phyloP scores from a whole-genome alignment of 2,329 filamentous ascomycete species.

The Leptographium galeiforme region DNA sequence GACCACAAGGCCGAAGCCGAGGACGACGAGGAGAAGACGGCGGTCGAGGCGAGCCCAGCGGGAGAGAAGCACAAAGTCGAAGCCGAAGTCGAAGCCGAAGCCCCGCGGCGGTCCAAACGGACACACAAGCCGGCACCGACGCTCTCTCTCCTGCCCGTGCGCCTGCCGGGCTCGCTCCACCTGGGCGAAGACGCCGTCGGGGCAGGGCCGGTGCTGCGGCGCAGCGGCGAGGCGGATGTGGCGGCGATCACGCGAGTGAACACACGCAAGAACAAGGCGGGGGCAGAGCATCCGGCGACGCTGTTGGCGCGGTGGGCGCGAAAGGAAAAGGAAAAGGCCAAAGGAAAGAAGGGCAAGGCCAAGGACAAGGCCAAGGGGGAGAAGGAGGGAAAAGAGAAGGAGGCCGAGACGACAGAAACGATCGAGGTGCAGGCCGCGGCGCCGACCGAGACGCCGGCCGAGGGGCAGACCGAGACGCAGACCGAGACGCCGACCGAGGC shows the following conservation, averaged over 20 bases:
- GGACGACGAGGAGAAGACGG: no score
- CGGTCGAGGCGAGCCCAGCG: no score
- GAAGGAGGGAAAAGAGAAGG: no score
- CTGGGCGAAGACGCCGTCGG: constrained; percentile 14
- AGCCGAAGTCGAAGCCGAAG: no score
- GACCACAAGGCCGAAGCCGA: no score
- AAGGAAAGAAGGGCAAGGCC: not conserved
- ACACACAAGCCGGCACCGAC: no score
- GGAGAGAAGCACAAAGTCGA: no score
- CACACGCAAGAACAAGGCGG: constrained; percentile 31
- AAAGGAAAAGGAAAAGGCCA: not conserved
- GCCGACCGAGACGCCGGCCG: not conserved
- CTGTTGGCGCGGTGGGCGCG: constrained; percentile 16
- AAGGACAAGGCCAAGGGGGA: not conserved
- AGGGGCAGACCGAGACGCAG: not conserved
- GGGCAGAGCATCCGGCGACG: constrained; percentile 19
- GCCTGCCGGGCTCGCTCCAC: constrained; percentile 17
- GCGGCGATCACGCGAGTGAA: constrained; percentile 28
- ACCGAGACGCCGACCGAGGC: not conserved
- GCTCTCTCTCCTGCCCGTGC: constrained; percentile 19
- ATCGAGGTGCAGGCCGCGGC: not conserved
- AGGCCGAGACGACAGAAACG: no score
- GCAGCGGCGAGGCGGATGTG: constrained; percentile 27
- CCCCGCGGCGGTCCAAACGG: no score
- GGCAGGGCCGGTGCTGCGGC: constrained; percentile 12